Evolutionary conservation across 179 eudicot genomes (phyloP), one percentile per base, ranked within the genome.

Genomic region (Kewa caespitosa): DNA sequence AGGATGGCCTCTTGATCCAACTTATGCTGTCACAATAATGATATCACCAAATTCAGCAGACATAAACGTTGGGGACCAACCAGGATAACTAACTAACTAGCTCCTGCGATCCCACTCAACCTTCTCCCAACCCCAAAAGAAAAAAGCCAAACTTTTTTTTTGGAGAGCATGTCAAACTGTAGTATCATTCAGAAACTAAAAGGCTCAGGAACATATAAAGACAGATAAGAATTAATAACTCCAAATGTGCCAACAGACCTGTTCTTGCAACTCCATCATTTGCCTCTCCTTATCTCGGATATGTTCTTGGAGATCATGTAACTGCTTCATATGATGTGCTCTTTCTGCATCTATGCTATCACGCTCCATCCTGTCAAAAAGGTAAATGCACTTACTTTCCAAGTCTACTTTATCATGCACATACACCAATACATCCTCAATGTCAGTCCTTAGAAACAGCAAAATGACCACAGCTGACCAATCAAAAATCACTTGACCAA

Each of bases 291-390:
- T 96, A 42, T 92, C 99, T 73, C 92, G 97, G 72, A 90, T 69
- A 80, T 90, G 98, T 73, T 92, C 99, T 85, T 96, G 97, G 73
- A 94, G 87, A 12, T 96, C 99, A 82, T 91, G 98, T 70, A 96
- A 84, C 83, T 94, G 97, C 69, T 94, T 84, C 55, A 93, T 87
- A 66, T 89, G 97, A 69, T 94, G 99, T 48, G 86, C 85, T 84
- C 93, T 88, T 86, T 96, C 98, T 76, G 93, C 97, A 84, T 96
- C 98, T 79, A 90, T 84, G 70, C 71, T 92, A 81, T 94, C 98
- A 82, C 86, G 93, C 78, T 96, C 99, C 81, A 97, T 89, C 85
- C 99, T 96, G 87, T 36, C n/a, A 54, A 41, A 33, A 7, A n/a
- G 73, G 39, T 17, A 52, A 66, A 52, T 8, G 43, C 41, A 46